Evolutionary conservation across 2,329 filamentous ascomycete species (phyloP), one percentile per base, ranked within the genome.

Genomic region (Ampelomyces quisqualis): DNA sequence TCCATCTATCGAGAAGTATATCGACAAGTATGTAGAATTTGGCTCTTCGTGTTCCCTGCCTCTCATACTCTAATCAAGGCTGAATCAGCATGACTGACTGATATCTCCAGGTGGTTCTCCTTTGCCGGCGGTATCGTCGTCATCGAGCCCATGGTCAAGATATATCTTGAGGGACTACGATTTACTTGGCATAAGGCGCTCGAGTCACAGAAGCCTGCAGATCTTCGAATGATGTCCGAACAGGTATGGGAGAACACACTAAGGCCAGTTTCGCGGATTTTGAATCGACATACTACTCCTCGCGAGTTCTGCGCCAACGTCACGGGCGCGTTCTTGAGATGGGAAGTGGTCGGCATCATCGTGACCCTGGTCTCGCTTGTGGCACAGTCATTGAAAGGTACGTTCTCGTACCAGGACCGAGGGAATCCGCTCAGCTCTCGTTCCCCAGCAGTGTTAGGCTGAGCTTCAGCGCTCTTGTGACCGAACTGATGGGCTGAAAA

Each of bases 281-380:
- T 71, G 1, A 59, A 67, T 33, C 62, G 65, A 8, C 50, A 65
- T 10, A 73, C 69, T 29, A 65, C 65, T 5, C 57, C 70, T 10
- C 53, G 50, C 9, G 64, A 71, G 9, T 74, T 70, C 55, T 67
- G 64, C 14, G 47, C 55, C 11, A 58, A 57, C 5, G 64, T 63
- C 2, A 71, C 70, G 11, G 72, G 71, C 1, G 57, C 62, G 7
- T 57, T 65, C 31, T 45, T 73, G 5, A 55, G 71, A 45, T 74
- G 72, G 72, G 72, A 74, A 41, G 62, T 72, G 15, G 61, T 74
- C 2, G 72, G 71, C 0, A 59, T 69, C 6, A 55, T 73, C 2
- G 53, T 70, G 3, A 64, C 64, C 1, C 40, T 69, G 23, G 65
- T 71, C 1, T 68, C 66, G 1, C 47, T 73, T 11, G 52, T 71